Conservation (phyloP, 768 basidiomycete species). For the Gyrodon lividus region DNA sequence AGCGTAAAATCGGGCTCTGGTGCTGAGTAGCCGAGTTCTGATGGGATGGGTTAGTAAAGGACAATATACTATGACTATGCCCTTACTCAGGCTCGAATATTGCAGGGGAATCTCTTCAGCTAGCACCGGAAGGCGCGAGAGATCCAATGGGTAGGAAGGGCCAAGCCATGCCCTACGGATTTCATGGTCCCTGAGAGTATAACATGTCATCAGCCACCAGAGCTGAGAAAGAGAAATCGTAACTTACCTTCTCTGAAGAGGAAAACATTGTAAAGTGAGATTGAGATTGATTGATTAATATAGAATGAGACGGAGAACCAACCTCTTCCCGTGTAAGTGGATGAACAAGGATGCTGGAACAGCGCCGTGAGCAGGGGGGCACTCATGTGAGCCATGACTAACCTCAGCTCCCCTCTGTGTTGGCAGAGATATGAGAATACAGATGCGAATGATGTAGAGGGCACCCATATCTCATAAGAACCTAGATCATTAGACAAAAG, state of each 20-base stretch:
- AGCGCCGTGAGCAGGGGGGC: neutral
- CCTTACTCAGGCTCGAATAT: slow-evolving; percentile 63
- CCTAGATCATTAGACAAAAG: slow-evolving; percentile 38
- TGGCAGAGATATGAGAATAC: slow-evolving; percentile 77
- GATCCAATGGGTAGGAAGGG: slow-evolving; percentile 64
- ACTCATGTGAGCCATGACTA: neutral
- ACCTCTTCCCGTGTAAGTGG: slow-evolving; percentile 73
- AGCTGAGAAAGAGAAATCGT: neutral
- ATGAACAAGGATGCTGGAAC: slow-evolving; percentile 65
- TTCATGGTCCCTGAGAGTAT: slow-evolving; percentile 59
- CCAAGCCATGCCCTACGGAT: slow-evolving; percentile 74
- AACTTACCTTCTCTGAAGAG: slow-evolving; percentile 50
- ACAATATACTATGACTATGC: neutral
- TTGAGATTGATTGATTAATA: neutral
- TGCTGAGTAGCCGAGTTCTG: slow-evolving; percentile 73
- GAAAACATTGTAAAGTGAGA: neutral
- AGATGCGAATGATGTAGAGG: slow-evolving; percentile 67
- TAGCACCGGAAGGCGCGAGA: slow-evolving; percentile 51
- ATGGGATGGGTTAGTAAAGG: neutral
- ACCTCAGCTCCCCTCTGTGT: slow-evolving; percentile 72
- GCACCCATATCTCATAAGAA: slow-evolving; percentile 82
- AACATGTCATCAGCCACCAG: neutral
- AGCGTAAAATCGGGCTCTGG: slow-evolving; percentile 46
- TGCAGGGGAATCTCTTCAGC: slow-evolving; percentile 60
- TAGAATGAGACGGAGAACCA: slow-evolving; percentile 18